Conservation (phyloP, 2,329 filamentous ascomycete species). For the Chrysosphaeria jannelii region DNA sequence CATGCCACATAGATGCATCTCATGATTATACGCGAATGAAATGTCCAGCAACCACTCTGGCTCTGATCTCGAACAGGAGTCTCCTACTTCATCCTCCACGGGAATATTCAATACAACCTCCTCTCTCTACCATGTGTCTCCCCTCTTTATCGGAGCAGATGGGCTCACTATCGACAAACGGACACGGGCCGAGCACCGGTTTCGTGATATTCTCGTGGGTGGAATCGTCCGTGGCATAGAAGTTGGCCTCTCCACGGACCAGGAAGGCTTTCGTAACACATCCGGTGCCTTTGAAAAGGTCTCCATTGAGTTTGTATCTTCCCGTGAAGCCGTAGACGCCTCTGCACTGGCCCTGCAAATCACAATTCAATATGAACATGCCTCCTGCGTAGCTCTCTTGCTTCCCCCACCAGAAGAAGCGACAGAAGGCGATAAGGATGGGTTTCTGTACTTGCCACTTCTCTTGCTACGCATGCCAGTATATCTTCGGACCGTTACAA, state of each 20-base stretch:
- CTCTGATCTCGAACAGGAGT: too few species aligned
- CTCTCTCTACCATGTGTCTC: constrained; percentile 22
- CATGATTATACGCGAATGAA: too few species aligned
- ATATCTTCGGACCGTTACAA: constrained; percentile 16
- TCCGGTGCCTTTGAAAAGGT: constrained; percentile 17
- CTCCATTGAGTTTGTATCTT: constrained; percentile 15
- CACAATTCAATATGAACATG: constrained; percentile 21
- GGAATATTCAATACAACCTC: constrained; percentile 29
- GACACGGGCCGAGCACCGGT: constrained; percentile 12
- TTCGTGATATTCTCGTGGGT: constrained; percentile 24
- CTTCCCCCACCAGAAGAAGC: constrained; percentile 10
- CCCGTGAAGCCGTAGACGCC: constrained; percentile 6
- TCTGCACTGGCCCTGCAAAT: constrained; percentile 12
- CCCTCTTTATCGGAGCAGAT: constrained; percentile 16
- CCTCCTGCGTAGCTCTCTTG: constrained; percentile 18
- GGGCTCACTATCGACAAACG: too few species aligned
- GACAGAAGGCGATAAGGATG: neutral
- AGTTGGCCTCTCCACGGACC: constrained; percentile 12
- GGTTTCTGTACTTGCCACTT: constrained; percentile 19
- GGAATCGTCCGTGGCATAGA: constrained; percentile 30
- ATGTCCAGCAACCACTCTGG: too few species aligned
- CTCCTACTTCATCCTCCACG: too few species aligned
- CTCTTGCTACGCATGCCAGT: constrained; percentile 24
- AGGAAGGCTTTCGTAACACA: constrained; percentile 11
- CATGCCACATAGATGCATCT: too few species aligned